Conservation (phyloP, 192 early-diverging fungal genomes). For the Mortierella claussenii region DNA sequence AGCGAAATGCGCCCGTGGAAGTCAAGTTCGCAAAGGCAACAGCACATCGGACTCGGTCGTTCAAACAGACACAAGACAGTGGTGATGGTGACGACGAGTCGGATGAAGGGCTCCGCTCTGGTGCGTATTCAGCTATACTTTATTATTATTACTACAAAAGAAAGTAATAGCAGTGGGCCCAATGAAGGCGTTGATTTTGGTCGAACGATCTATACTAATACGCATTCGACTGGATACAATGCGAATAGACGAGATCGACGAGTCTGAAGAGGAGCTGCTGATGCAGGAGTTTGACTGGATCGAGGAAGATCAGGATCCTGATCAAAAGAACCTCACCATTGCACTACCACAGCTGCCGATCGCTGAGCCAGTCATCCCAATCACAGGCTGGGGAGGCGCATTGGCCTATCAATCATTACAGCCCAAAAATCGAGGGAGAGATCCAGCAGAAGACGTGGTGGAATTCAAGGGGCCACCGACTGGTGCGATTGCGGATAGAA, state of each 20-base stretch:
- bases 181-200: too few relatives aligned
- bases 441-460: neutral
- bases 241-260: conserved; percentile 37
- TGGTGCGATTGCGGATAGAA: too few relatives aligned
- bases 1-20: neutral
- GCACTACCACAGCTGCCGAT: neutral
- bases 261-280: conserved; percentile 32
- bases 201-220: too few relatives aligned
- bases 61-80: neutral
- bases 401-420: conserved; percentile 8
- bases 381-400: conserved; percentile 37
- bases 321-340: neutral
- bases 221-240: too few relatives aligned
- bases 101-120: conserved; percentile 18
- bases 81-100: neutral
- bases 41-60: too few relatives aligned
- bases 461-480: too few relatives aligned
- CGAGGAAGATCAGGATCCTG: conserved; percentile 43
- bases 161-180: too few relatives aligned
- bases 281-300: conserved; percentile 49
- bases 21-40: conserved; percentile 14
- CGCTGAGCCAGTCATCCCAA: conserved; percentile 4
- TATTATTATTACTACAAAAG: too few relatives aligned
- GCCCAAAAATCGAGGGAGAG: neutral
- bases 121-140: too few relatives aligned